Evolutionary conservation across 2,329 filamentous ascomycete species (phyloP), one percentile per base, ranked within the genome.

Genomic region (Chrysosphaeria jannelii): DNA sequence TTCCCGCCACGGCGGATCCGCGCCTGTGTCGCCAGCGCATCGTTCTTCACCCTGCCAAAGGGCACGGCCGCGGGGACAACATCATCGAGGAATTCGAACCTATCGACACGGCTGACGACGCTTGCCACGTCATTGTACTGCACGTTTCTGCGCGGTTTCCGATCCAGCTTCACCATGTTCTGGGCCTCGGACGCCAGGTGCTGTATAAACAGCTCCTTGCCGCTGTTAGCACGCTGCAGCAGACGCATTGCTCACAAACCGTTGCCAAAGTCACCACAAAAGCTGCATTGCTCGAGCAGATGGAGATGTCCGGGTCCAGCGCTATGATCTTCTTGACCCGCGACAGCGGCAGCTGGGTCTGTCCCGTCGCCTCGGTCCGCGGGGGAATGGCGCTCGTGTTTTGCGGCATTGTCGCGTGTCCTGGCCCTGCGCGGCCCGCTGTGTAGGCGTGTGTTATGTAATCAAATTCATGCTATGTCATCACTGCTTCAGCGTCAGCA

Each of bases 251-350:
- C n/a, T n/a, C n/a, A n/a, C n/a, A n/a, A n/a, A n/a, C 71, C 4
- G 85, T 79, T 12, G 85, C 85, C 29, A 90, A 57, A 2, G 81
- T 79, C 36, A 93, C 88, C 27, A 81, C 66, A 42, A 93, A 93
- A 11, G 79, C 72, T 25, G 81, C 81, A 38, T 89, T 89, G 43
- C 79, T 89, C 22, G 79, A 89, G 43, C 76, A 89, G 39, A 72
- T 61, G 30, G 52, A 54, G 30, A 90, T 71, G 30, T 91, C 81
- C 20, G 74, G 64, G 43, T 97, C 85, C 27, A 76, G 59, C 23
- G 64, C 59, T 29, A 97, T 75, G 40, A 97, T 90, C 48, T 89
- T 90, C 48, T 91, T 91, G 28, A 97, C 75, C 36, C 85, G 64
- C 10, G 85, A 74, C 26, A 93, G 85, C 93, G 81, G 81, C 15